Evolutionary conservation across 805 yeast species (phyloP), one percentile per base, ranked within the genome.

Genomic region (Metschnikowia dekortorum): DNA sequence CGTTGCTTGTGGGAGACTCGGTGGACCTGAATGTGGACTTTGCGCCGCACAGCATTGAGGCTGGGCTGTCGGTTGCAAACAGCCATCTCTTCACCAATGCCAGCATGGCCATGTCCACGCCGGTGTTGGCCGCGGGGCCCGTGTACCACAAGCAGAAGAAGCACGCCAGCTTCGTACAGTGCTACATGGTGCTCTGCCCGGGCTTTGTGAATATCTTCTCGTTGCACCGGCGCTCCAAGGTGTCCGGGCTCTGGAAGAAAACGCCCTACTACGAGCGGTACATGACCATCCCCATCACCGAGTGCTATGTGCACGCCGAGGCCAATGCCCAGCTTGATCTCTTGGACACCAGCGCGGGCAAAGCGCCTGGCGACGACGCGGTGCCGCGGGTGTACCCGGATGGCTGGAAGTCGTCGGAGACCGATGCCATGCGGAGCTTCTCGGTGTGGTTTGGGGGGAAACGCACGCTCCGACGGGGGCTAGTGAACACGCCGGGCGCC

Each of bases 341-440:
- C 29, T 61, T 84, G 31, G 61, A 63, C 3, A 65, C 80, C 10
- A 78, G 72, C 45, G 67, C 63, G 22, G 76, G 39, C 8, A 53
- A 74, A n/a, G 66, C 74, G 41, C 85, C 87, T 0, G 87, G 85
- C 0, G 75, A 73, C 4, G 75, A 77, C 44, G 68, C 83, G 0
- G 62, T 86, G 31, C 96, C 97, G 0, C 70, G 95, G 34, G 71
- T 85, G 0, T 90, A 87, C 61, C 68, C 77, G 1, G 96, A 90
- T 66, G 97, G 97, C 0, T 86, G 95, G 89, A 79, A 75, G 55
- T 85, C 95, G 2, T 73, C 81, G 8, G 98, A 92, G 59, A 87
- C 84, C 44, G 94, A 88, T 56, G 58, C 75, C n/a, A 68, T 80
- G 29, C 72, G 96, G 45, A 82, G 94, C 54, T 90, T 92, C 60